Base-by-base conservation (phyloP, 495 filamentous ascomycete species). In the Clavariopsis aquatica region DNA sequence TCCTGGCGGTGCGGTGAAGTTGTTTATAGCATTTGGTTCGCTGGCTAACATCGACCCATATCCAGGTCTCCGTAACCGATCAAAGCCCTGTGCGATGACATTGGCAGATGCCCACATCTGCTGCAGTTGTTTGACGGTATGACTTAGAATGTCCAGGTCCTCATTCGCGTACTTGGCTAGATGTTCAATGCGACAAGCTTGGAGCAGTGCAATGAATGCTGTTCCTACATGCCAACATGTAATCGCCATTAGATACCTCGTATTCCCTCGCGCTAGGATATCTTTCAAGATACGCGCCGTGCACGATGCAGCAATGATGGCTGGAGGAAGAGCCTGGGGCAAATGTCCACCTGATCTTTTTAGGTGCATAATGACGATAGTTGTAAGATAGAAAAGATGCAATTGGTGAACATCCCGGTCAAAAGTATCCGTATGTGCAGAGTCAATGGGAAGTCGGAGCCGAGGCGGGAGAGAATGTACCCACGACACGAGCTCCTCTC, bases 91-190 rank as follows among this genome's bases (percentile, higher is more conserved):
- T 2, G 51, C 24, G 36, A 54, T 54, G 51, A 54, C 29, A 36
- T 54, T 54, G 5, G 51, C 51, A 13, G 51, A 31, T 36, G 51
- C 51, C 51, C 51, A 54, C 51, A 54, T 54, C n/a, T 29, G 17
- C 26, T 54, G 51, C 9, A 54, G 26, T 20, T 54, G 51, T 36
- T 54, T 54, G 51, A 54, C 29, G 4, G 51, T 36, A n/a, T 54
- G 51, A 8, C 2, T 1, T 20, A 54, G 51, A 22, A 54, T 36
- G 27, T 54, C 51, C 28, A 54, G 29, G 26, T 54, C 51, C n/a
- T 29, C 51, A 19, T 54, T 54, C 1, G 51, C 51, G 20, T 31
- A 54, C 19, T 54, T 29, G 5, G 24, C 9, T 5, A 54, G 51
- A 34, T 54, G 51, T 8, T 29, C 7, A 20, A 54, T 54, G 5